A percentile compares a stretch with the other conserved stretches of the same genome.
Evolutionary conservation across 202 grass and related monocot species (phyloP).

Genomic region (Eragrostis tef): DNA sequence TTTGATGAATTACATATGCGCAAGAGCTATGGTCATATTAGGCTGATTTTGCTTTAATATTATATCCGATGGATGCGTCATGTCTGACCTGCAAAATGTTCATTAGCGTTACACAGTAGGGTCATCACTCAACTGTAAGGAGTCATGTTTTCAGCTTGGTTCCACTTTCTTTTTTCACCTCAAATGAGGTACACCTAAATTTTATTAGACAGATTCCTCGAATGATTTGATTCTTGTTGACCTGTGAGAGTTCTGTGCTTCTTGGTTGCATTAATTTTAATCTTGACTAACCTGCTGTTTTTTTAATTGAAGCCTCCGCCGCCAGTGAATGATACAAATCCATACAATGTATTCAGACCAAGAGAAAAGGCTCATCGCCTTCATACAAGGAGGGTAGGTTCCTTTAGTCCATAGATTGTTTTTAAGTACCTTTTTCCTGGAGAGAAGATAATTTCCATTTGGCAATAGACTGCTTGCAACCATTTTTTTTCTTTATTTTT

Average conservation of each 20-base stretch:
- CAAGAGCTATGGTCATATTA: not conserved
- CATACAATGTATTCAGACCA: constrained; percentile 99
- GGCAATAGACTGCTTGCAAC: not conserved
- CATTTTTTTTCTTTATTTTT: constrained; percentile 29
- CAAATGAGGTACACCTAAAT: constrained; percentile 9
- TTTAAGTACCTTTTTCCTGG: constrained; percentile 32
- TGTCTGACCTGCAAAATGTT: not conserved
- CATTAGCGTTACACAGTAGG: not conserved
- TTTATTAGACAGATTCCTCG: not conserved
- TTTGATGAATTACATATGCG: no score
- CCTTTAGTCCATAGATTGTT: constrained; percentile 18
- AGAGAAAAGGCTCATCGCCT: constrained; percentile 94
- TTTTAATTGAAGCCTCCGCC: constrained; percentile 86
- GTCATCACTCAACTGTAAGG: not conserved
- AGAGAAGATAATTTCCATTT: constrained; percentile 16
- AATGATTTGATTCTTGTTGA: not conserved
- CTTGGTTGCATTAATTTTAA: constrained; percentile 33
- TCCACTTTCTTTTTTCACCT: not conserved
- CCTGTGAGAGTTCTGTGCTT: constrained; percentile 1
- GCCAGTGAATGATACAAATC: constrained; percentile 93
- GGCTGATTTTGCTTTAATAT: constrained; percentile 6
- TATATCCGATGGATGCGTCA: not conserved
- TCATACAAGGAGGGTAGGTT: constrained; percentile 94
- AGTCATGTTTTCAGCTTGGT: not conserved
- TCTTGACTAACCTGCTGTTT: constrained; percentile 44